Evolutionary conservation across 208 protist species (phyloP).

Genomic region (Porcisia hertigi): DNA sequence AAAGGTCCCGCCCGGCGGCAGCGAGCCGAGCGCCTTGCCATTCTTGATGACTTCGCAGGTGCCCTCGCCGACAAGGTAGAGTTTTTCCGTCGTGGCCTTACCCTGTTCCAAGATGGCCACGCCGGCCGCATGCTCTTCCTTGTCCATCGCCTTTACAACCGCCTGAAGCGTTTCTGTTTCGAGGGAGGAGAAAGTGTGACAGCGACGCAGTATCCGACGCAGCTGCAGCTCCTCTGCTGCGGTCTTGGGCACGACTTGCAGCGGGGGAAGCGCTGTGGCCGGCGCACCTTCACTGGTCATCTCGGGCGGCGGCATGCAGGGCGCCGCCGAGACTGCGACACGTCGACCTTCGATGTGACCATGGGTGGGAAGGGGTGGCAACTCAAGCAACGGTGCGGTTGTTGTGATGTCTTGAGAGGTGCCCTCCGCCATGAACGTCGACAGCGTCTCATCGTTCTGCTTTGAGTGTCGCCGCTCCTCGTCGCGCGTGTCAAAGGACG

Average conservation of each 20-base stretch:
- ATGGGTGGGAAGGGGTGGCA: conserved; percentile 20
- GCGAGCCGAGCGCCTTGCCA: conserved; percentile 55
- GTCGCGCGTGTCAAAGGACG: conserved; percentile 9
- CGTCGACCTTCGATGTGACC: conserved; percentile 48
- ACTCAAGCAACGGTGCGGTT: conserved; percentile 15
- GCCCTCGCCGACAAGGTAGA: conserved; percentile 81
- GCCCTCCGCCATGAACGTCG: conserved; percentile 20
- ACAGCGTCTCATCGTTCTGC: conserved; percentile 10
- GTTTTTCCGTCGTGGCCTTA: conserved; percentile 51
- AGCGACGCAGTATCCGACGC: conserved; percentile 44
- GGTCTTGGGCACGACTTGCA: conserved; percentile 39
- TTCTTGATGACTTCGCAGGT: conserved; percentile 86
- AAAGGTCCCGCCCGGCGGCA: conserved; percentile 70
- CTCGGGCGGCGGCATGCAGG: conserved; percentile 17
- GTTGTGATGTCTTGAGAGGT: conserved; percentile 20
- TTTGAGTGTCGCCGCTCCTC: neutral
- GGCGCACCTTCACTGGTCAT: conserved; percentile 7
- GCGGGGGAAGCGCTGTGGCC: conserved; percentile 45
- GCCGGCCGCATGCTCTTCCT: conserved; percentile 62
- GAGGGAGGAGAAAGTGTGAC: conserved; percentile 74
- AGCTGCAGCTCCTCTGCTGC: conserved; percentile 52
- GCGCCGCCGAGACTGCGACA: conserved; percentile 64
- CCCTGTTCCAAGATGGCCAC: conserved; percentile 78
- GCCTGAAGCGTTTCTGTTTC: conserved; percentile 50
- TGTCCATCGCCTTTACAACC: conserved; percentile 60